These are phyloP conservation scores for Aegilops tauschii DNA, from an alignment of 176 grass and related monocot species.

Conservation along the genomic window DNA sequence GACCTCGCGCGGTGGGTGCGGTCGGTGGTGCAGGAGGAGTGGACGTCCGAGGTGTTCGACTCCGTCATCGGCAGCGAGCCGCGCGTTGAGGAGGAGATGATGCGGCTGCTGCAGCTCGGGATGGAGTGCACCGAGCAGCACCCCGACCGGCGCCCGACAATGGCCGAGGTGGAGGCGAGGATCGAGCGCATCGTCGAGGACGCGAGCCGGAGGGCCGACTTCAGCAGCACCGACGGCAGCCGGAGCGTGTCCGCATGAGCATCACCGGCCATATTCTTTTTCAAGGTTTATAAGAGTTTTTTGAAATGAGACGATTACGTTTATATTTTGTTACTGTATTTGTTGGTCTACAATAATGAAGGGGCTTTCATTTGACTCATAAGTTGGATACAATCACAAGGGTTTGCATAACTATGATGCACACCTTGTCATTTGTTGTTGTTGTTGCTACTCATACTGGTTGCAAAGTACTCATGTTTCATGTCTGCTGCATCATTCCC, in stretches of 20 bases:
- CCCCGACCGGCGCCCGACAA: constrained; percentile 47
- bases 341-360: not conserved
- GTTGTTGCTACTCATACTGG: not conserved
- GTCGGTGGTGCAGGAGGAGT: constrained; percentile 74
- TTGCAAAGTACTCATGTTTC: not conserved
- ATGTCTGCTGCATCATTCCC: not conserved
- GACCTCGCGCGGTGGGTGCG: constrained; percentile 80
- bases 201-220: constrained; percentile 29
- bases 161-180: constrained; percentile 49
- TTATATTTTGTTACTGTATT: not conserved
- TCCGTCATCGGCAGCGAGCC: constrained; percentile 25
- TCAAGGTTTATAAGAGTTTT: not conserved
- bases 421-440: not conserved
- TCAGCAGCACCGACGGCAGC: constrained; percentile 41
- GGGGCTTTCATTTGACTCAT: not conserved
- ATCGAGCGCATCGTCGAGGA: constrained; percentile 55
- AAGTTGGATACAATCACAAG: not conserved
- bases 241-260: constrained; percentile 37
- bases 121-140: constrained; percentile 70
- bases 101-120: constrained; percentile 68
- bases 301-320: not conserved
- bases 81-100: constrained; percentile 55
- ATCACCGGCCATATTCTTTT: not conserved
- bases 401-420: too few relatives aligned
- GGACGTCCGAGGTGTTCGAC: constrained; percentile 89